Base-by-base conservation (phyloP, 1,284 basidiomycete species). In the Microbotryomycetes sp. region DNA sequence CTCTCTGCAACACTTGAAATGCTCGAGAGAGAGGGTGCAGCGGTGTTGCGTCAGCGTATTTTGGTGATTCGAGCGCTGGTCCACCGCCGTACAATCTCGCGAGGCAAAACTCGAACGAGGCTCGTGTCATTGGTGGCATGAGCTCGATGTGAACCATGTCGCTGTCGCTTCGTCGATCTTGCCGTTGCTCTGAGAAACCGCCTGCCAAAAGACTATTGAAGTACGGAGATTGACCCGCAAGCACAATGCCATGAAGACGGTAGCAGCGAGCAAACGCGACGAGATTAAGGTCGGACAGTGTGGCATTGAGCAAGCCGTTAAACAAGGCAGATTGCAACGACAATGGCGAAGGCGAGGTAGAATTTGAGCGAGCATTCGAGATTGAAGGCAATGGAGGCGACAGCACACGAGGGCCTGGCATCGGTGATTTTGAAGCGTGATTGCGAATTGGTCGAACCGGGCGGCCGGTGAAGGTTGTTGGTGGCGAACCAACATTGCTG, bases 171-270 rank as follows among this genome's bases (percentile, higher is more conserved):
- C 45, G 36, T 36, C 53, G 42, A 7, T 16, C 14, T 7, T 22
- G 30, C 16, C 28, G 26, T 16, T 56, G 59, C 49, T 79, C 91
- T 9, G 81, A 79, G 73, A 91, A 93, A 2, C 88, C 90, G 4
- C 84, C 82, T 5, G 86, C 86, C 76, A 92, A 93, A 22, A 92
- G 80, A 31, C 86, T 84, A 56, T 83, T 82, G 77, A 92, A 93
- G 81, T 89, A 93, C 14, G 84, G 88, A 28, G n/a, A 79, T 83
- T 70, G 62, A 87, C 89, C 51, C 88, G 89, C 89, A 55, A 93
- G 83, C 36, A 93, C 83, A 62, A 92, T 85, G 32, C 84, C 81
- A 76, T 93, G 90, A 3, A 91, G 79, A 36, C 79, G 82, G 78
- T 92, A 93, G 42, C 84, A 31, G 42, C 42, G 52, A 28, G 19